phyloP scores from a whole-genome alignment of 2,329 filamentous ascomycete genomes.

The Talaromyces atroroseus region DNA sequence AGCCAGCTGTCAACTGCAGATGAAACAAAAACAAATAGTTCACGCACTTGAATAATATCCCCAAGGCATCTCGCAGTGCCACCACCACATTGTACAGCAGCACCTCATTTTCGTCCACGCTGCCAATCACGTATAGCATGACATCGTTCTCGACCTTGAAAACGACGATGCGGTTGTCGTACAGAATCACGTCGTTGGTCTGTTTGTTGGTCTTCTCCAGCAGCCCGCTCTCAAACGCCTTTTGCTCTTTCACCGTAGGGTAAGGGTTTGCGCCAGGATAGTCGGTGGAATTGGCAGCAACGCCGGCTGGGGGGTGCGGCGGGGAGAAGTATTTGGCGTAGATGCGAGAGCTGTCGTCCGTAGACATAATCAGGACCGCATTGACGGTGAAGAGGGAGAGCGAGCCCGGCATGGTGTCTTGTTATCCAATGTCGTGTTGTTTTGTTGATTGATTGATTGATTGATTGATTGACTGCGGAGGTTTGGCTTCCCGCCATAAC shows the following conservation, averaged over 20 bases:
- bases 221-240: constrained; percentile 92
- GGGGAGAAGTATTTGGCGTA: constrained; percentile 88
- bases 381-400: constrained; percentile 72
- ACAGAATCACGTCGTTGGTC: constrained; percentile 91
- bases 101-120: constrained; percentile 92
- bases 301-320: constrained; percentile 60
- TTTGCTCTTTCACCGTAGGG: constrained; percentile 84
- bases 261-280: constrained; percentile 70
- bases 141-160: constrained; percentile 98
- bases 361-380: constrained; percentile 71
- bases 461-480: constrained; percentile 8
- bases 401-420: constrained; percentile 60
- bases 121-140: constrained; percentile 90
- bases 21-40: not conserved
- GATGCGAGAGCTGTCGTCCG: constrained; percentile 84
- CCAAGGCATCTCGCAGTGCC: constrained; percentile 82
- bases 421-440: not conserved
- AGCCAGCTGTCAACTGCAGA: constrained; percentile 16
- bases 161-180: constrained; percentile 91
- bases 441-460: not conserved
- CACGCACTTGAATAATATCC: constrained; percentile 82
- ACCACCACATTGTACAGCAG: constrained; percentile 91
- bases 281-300: constrained; percentile 51
- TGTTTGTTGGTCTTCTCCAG: constrained; percentile 95
- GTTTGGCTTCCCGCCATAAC: constrained; percentile 13